These are phyloP conservation scores for Elsinoe fawcettii DNA, from an alignment of 2,329 filamentous ascomycete genomes.

Conservation along the genomic window DNA sequence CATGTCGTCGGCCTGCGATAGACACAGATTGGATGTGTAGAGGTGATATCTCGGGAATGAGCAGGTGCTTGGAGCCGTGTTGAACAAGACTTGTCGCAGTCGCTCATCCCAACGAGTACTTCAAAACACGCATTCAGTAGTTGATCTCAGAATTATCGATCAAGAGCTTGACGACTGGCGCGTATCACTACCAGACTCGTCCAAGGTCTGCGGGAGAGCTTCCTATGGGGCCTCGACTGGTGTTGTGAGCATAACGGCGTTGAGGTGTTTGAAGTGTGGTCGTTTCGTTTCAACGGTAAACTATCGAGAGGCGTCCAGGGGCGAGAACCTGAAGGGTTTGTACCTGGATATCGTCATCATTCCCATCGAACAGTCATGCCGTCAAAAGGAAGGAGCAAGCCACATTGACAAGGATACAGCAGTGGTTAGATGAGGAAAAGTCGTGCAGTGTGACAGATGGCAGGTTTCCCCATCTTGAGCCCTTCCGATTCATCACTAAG, in stretches of 20 bases:
- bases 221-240: not conserved
- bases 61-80: not conserved
- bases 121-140: not conserved
- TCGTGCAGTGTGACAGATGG: no score
- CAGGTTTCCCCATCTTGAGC: no score
- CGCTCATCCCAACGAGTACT: not conserved
- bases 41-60: no score
- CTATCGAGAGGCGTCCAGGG: constrained; percentile 11
- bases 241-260: not conserved
- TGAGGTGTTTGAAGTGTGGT: constrained; percentile 1
- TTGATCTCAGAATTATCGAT: constrained; percentile 2
- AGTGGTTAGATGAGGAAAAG: no score
- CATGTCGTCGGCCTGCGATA: not conserved
- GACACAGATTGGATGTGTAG: not conserved
- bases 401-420: no score
- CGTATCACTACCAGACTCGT: not conserved
- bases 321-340: not conserved
- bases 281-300: constrained; percentile 8
- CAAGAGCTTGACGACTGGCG: not conserved
- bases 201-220: not conserved
- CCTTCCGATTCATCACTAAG: not conserved
- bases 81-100: not conserved
- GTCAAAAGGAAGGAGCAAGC: not conserved
- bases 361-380: not conserved
- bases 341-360: not conserved